These are phyloP conservation scores for Magnaporthiopsis incrustans DNA, from an alignment of 2,329 filamentous ascomycete species.

Conservation along the genomic window DNA sequence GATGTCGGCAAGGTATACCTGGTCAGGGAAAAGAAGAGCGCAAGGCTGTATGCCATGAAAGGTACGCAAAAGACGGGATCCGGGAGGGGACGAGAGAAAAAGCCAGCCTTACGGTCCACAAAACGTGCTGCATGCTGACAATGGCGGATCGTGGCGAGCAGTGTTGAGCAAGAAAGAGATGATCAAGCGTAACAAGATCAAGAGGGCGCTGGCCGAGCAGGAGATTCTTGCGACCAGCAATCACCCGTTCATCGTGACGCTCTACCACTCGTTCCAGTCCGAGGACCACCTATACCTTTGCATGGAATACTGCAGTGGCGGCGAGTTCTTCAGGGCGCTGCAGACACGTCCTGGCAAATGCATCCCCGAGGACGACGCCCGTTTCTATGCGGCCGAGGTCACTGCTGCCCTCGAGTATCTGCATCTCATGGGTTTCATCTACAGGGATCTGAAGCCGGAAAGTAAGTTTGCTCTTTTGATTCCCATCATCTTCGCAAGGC, in stretches of 20 bases:
- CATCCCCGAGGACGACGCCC: conserved; percentile 90
- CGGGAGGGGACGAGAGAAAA: not conserved
- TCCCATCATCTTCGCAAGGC: not conserved
- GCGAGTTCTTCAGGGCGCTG: conserved; percentile 94
- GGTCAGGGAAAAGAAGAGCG: conserved; percentile 96
- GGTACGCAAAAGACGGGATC: conserved; percentile 44
- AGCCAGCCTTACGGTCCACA: too few relatives aligned
- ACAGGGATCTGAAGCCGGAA: conserved; percentile 94
- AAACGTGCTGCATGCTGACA: conserved; percentile 4
- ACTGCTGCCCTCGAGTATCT: conserved; percentile 94
- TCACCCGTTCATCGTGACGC: conserved; percentile 95
- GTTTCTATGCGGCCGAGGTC: conserved; percentile 96
- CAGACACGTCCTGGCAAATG: conserved; percentile 97
- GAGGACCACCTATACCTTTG: conserved; percentile 98
- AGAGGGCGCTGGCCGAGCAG: conserved; percentile 92
- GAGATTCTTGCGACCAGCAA: conserved; percentile 98
- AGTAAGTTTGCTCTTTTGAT: conserved; percentile 52
- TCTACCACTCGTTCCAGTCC: conserved; percentile 98
- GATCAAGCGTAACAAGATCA: conserved; percentile 99
- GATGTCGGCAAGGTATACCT: conserved; percentile 98
- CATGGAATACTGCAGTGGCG: conserved; percentile 99
- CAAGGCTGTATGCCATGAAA: conserved; percentile 95
- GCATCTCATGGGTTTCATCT: conserved; percentile 98
- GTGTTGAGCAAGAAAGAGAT: conserved; percentile 99
- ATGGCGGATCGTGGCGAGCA: conserved; percentile 27